phyloP scores from a whole-genome alignment of 192 early-diverging fungal species.

The Podila horticola region DNA sequence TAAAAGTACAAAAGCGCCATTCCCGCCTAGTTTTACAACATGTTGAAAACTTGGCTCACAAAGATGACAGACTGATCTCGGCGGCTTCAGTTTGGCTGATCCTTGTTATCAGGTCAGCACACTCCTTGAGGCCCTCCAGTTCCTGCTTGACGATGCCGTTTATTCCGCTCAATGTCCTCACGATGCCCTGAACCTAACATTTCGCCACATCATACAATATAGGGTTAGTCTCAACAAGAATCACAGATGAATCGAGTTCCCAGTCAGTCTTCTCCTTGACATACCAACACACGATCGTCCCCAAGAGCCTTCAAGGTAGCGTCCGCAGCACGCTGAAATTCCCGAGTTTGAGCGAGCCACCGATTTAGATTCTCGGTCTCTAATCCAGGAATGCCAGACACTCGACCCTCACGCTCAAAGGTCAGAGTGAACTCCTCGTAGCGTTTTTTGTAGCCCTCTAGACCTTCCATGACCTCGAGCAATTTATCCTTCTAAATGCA shows the following conservation, averaged over 20 bases:
- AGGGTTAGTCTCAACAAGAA: background rate
- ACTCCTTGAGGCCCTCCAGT: conserved; percentile 2
- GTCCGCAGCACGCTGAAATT: background rate
- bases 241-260: background rate
- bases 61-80: background rate
- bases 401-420: background rate
- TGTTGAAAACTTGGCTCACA: too few species aligned
- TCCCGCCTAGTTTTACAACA: too few species aligned
- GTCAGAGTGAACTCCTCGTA: background rate
- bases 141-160: conserved; percentile 4
- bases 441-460: background rate
- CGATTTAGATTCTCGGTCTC: background rate
- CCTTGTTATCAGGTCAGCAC: background rate
- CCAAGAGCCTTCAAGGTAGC: background rate
- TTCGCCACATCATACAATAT: background rate
- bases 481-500: background rate
- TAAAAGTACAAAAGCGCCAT: too few species aligned
- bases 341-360: background rate
- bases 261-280: background rate
- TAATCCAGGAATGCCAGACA: background rate
- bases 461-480: background rate
- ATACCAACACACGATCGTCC: background rate
- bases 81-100: background rate
- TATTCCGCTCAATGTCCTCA: background rate
- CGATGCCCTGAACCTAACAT: too few species aligned